These are phyloP conservation scores for Xylaria cubensis DNA, from an alignment of 495 filamentous ascomycete genomes.

Conservation along the genomic window DNA sequence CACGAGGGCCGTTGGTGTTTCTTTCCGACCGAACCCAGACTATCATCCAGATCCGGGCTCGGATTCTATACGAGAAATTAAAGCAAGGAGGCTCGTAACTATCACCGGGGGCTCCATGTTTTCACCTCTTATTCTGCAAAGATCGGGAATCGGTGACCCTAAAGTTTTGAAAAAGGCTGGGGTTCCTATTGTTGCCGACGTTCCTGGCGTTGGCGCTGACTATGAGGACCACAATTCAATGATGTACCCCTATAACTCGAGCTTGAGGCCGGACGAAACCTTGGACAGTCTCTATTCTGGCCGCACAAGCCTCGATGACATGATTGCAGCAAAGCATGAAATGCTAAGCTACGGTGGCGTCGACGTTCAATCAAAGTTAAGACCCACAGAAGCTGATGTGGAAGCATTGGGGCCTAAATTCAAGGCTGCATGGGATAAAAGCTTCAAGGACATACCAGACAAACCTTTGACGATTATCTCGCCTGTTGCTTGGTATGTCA, in stretches of 20 bases:
- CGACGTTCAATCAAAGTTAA: slow-evolving; percentile 51
- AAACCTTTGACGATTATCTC: slow-evolving; percentile 44
- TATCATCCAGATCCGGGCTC: slow-evolving; percentile 21
- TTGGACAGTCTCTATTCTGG: slow-evolving; percentile 20
- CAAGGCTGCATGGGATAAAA: slow-evolving; percentile 49
- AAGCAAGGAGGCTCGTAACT: slow-evolving; percentile 57
- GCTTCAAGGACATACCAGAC: slow-evolving; percentile 46
- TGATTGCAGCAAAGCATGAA: slow-evolving; percentile 27
- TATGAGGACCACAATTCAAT: slow-evolving; percentile 48
- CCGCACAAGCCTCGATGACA: slow-evolving; percentile 13
- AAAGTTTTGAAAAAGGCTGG: slow-evolving; percentile 35
- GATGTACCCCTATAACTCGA: slow-evolving; percentile 32
- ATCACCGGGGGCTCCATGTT: slow-evolving; percentile 54
- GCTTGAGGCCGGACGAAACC: slow-evolving; percentile 29
- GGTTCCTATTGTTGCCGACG: slow-evolving; percentile 27
- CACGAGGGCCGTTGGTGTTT: slow-evolving; percentile 49
- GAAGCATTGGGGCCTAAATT: slow-evolving; percentile 50
- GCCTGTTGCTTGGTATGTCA: not conserved
- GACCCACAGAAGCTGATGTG: slow-evolving; percentile 50
- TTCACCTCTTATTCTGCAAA: slow-evolving; percentile 58
- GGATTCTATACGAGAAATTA: slow-evolving; percentile 28
- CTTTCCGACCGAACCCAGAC: slow-evolving; percentile 42
- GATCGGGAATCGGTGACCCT: slow-evolving; percentile 57
- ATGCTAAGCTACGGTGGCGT: slow-evolving; percentile 50
- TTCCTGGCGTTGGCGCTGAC: slow-evolving; percentile 48